Base-by-base conservation (phyloP, 768 basidiomycete species). In the Coprinopsis marcescibilis region DNA sequence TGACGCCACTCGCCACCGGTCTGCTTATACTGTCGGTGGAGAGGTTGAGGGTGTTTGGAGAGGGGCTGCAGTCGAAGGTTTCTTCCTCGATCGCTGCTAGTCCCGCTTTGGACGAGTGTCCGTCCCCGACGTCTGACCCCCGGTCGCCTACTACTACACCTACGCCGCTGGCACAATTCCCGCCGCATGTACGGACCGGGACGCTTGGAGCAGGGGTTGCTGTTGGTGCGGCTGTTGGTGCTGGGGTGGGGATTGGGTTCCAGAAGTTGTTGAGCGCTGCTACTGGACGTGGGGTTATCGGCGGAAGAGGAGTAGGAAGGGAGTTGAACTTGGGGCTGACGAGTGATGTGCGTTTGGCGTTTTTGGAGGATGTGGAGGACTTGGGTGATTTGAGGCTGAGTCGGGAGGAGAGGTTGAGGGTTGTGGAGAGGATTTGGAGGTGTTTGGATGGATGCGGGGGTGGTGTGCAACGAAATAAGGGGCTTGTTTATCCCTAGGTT, bases 351-450 rank as follows among this genome's bases (percentile, higher is more conserved):
- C 74, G 78, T 13, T 78, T 83, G 48, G 84, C 83, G 1, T 95
- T 96, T 63, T 63, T 98, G 52, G 83, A 88, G 44, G 94, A 98
- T 57, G 76, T 96, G 0, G 70, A 73, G 24, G 84, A 91, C 62
- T 61, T 97, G 43, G 91, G 93, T 62, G 79, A 90, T 56, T 81
- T 85, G 1, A 68, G 67, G 51, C 60, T 94, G 42, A 76, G 76
- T 6, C 67, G 81, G 45, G 70, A 71, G 38, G 88, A 88, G 57
- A 92, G 94, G 66, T 60, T 89, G 59, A 66, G 73, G 37, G 84
- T 93, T 2, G 69, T 95, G 3, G 80, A 91, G 40, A 67, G 89
- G 59, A 91, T 95, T 81, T 91, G 92, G 89, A 78, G 85, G 55
- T 80, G 80, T 46, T 97, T 91, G 90, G 85, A 85, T 40, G 5